phyloP scores from a whole-genome alignment of 768 basidiomycete species.

The Auricularia sp. region DNA sequence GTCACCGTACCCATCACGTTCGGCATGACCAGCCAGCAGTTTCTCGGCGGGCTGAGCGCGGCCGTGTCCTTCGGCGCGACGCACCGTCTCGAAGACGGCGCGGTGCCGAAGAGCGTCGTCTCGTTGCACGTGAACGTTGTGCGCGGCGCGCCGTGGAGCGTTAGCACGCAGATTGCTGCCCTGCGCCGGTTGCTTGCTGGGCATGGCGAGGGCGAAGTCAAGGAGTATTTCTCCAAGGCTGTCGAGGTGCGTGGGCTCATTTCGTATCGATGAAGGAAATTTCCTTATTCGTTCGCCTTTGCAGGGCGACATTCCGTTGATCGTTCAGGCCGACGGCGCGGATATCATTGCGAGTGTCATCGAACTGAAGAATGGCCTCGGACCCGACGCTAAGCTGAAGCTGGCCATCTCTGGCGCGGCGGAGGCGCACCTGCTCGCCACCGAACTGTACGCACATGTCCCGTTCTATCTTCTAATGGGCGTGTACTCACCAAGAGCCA shows the following conservation, averaged over 20 bases:
- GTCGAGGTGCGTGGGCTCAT: slow-evolving; percentile 25
- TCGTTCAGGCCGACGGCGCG: slow-evolving; percentile 29
- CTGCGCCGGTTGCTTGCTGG: slow-evolving; percentile 36
- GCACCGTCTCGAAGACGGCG: slow-evolving; percentile 48
- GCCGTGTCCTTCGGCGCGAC: slow-evolving; percentile 50
- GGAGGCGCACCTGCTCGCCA: slow-evolving; percentile 66
- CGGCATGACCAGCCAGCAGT: slow-evolving; percentile 20
- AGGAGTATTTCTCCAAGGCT: slow-evolving; percentile 26
- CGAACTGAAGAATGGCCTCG: slow-evolving; percentile 35
- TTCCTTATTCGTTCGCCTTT: not conserved
- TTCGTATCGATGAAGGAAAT: too few species aligned
- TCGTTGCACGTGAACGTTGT: slow-evolving; percentile 54
- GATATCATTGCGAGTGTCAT: slow-evolving; percentile 33
- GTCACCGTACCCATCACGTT: slow-evolving; percentile 42
- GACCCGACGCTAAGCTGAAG: slow-evolving; percentile 31
- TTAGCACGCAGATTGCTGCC: slow-evolving; percentile 59
- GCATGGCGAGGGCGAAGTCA: slow-evolving; percentile 17
- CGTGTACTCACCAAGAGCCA: not conserved
- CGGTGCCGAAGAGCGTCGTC: slow-evolving; percentile 48
- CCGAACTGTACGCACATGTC: slow-evolving; percentile 35
- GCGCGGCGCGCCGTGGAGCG: slow-evolving; percentile 32
- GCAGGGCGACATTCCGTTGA: slow-evolving; percentile 26
- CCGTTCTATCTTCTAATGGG: not conserved
- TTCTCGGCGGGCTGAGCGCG: slow-evolving; percentile 56
- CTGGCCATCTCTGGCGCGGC: slow-evolving; percentile 47